Conservation (phyloP, 306 rosid species). For the Fagus crenata region DNA sequence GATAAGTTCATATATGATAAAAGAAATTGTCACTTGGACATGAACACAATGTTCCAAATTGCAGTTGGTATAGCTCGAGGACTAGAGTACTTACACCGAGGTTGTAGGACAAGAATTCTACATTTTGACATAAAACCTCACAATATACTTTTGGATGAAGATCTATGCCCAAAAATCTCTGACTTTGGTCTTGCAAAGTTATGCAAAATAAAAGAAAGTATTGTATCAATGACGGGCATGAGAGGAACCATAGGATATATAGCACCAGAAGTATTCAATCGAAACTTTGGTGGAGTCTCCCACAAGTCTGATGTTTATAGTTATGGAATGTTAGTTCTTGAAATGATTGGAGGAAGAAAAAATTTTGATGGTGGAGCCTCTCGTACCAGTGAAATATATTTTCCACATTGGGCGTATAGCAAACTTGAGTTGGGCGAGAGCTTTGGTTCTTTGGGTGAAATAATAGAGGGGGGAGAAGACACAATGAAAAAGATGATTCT, state of each 20-base stretch:
- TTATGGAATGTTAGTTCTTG: constrained; percentile 25
- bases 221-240: no score
- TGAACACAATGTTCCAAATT: no score
- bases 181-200: no score
- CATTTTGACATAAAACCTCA: no score
- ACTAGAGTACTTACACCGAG: no score
- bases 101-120: no score
- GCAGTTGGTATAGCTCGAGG: no score
- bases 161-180: no score
- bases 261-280: constrained; percentile 17
- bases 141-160: no score
- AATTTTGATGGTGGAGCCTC: neutral
- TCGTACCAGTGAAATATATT: constrained; percentile 3
- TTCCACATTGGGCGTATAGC: neutral
- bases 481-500: constrained; percentile 19
- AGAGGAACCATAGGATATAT: constrained; percentile 21
- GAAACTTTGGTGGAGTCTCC: constrained; percentile 17
- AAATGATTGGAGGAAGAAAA: constrained; percentile 26
- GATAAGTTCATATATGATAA: no score
- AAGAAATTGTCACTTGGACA: no score
- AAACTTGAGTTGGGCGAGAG: neutral
- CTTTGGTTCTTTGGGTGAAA: neutral
- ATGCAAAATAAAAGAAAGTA: no score
- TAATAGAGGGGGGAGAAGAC: neutral
- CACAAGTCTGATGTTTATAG: constrained; percentile 30